These are phyloP conservation scores for Phytopythium ostracodes DNA, from an alignment of 352 stramenopile species.

Conservation along the genomic window DNA sequence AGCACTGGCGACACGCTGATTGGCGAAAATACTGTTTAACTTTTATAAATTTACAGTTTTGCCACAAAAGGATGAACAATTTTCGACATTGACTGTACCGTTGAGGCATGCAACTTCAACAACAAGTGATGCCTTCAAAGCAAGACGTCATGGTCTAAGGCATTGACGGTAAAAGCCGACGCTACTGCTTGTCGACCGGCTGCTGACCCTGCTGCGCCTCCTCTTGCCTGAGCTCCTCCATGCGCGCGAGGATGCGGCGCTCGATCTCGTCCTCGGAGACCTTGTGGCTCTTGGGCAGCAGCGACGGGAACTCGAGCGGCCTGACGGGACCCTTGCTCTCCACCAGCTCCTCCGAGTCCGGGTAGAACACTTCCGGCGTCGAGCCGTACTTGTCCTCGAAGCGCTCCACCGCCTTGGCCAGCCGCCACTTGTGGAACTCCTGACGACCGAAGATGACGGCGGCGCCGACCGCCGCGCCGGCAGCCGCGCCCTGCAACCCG, in stretches of 20 bases:
- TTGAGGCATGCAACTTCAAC: not conserved
- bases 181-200: constrained; percentile 2
- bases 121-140: not conserved
- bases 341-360: constrained; percentile 52
- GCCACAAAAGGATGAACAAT: not conserved
- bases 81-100: not conserved
- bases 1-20: not conserved
- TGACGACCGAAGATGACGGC: constrained; percentile 60
- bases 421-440: constrained; percentile 75
- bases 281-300: constrained; percentile 67
- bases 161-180: too few species aligned
- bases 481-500: constrained; percentile 60
- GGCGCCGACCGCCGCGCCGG: constrained; percentile 52
- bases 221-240: constrained; percentile 59
- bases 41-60: constrained; percentile 5
- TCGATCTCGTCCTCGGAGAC: constrained; percentile 77
- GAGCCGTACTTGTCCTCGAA: constrained; percentile 80
- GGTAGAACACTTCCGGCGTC: constrained; percentile 57
- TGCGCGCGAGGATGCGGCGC: constrained; percentile 61
- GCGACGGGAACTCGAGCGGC: constrained; percentile 60
- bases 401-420: constrained; percentile 65
- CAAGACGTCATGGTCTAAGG: not conserved
- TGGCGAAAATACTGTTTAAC: not conserved
- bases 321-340: constrained; percentile 54
- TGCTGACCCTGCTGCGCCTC: constrained; percentile 3